Conservation (phyloP, 257 asterid species). For the Solanum gandarillasii region DNA sequence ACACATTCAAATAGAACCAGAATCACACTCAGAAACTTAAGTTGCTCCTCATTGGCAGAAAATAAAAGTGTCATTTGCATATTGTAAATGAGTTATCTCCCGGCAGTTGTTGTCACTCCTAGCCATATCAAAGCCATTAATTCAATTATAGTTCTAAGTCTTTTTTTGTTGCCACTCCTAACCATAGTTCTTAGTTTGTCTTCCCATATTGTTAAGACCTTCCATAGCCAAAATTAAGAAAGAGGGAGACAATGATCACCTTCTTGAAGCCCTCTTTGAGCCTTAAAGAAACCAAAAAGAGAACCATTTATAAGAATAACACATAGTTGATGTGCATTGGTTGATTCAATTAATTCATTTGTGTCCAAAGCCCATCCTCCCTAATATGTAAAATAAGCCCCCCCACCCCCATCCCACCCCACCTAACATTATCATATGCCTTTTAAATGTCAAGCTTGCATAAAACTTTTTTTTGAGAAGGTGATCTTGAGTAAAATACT, state of each 20-base stretch:
- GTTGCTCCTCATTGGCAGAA: not conserved
- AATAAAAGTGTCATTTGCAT: not conserved
- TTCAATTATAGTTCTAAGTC: not conserved
- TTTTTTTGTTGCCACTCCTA: not conserved
- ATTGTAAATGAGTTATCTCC: not conserved
- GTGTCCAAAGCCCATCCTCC: not conserved
- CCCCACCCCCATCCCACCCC: not conserved
- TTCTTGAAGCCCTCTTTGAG: not conserved
- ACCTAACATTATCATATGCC: not conserved
- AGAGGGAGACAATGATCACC: not conserved
- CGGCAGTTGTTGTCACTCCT: not conserved
- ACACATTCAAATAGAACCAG: not conserved
- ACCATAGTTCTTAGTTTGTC: not conserved
- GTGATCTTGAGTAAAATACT: not conserved
- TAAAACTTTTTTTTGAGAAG: not conserved
- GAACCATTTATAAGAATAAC: not conserved
- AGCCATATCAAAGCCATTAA: not conserved
- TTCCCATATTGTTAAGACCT: not conserved
- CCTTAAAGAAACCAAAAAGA: not conserved
- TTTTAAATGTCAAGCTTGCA: not conserved
- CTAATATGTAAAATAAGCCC: not conserved
- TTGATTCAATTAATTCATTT: not conserved
- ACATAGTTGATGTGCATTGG: not conserved
- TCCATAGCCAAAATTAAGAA: not conserved
- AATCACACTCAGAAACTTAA: not conserved